Evolutionary conservation across 257 asterid genomes (phyloP), one percentile per base, ranked within the genome.

Genomic region (Scutellaria minor): DNA sequence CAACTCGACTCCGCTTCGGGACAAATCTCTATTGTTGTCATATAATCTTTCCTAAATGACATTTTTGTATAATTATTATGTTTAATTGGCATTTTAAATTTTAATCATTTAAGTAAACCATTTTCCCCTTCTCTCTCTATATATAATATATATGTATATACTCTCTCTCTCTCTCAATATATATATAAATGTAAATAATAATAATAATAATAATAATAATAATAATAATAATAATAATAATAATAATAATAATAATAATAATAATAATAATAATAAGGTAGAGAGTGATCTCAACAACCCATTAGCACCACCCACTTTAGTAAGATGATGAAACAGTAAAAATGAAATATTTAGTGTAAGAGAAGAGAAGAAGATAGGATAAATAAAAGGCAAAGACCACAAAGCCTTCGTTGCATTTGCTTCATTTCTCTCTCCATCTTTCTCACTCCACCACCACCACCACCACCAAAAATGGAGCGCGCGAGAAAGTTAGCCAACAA

Each of bases 401-500:
- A 40, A 39, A 39, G 2, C 81, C 80, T 41, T 64, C 46, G 14
- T 12, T 63, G 81, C 76, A 76, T 69, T 70, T 69, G 37, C 47
- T 47, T 41, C 46, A n/a, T 22, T 9, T 4, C 51, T 12, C 14
- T 7, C 37, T 56, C 6, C 48, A 58, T 31, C 68, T 20, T 13
- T 40, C 14, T 41, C 69, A 58, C 20, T 50, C 61, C 18, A 15
- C 2, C 48, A 7, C 12, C 3, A 7, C 12, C 3, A 47, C 2
- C 37, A 3, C 9, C 7, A 20, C n/a, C 20, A 31, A 39, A 10
- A 81, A 93, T 93, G 98, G 97, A 93, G 75, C 91, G 96, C 6
- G 96, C 98, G 9, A 82, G 98, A 62, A 93, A 87, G 69, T 83
- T 93, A 18, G 96, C 96, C 7, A 86, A 85, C 95, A 59, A 84